Evolutionary conservation across 169 alveolate genomes (phyloP).

Genomic region (Plasmodium fragile): DNA sequence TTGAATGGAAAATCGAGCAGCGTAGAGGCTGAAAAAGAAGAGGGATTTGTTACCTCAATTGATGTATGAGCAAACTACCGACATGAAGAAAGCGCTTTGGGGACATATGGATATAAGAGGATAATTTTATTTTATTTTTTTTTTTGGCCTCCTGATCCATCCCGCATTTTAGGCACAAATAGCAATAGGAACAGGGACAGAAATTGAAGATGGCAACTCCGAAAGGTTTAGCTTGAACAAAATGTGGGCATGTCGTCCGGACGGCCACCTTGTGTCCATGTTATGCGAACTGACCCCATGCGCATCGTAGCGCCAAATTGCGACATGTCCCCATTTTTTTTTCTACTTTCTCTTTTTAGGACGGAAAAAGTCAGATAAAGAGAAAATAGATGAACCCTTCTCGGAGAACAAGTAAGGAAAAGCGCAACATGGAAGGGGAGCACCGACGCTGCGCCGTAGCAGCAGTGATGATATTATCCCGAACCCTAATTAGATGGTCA

Average conservation of each 20-base stretch:
- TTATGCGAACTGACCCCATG: neutral
- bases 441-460: neutral
- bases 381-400: conserved; percentile 57
- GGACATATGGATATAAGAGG: neutral
- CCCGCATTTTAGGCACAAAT: neutral
- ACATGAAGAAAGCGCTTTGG: neutral
- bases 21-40: neutral
- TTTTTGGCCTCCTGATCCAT: neutral
- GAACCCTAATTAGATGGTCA: neutral
- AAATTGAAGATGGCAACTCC: neutral
- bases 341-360: conserved; percentile 9
- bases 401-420: conserved; percentile 9
- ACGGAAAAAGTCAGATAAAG: conserved; percentile 48
- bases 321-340: neutral
- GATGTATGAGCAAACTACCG: neutral
- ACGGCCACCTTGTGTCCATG: neutral
- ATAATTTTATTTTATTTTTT: neutral
- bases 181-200: neutral
- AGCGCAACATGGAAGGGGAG: neutral
- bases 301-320: neutral
- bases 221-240: neutral
- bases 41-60: neutral
- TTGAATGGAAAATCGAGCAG: neutral
- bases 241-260: neutral
- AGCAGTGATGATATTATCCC: neutral